Percentiles rank a stretch among this genome's conserved stretches.
Evolutionary conservation across 2,329 filamentous ascomycete species (phyloP).

Genomic region (Taxawa tesnikishii): DNA sequence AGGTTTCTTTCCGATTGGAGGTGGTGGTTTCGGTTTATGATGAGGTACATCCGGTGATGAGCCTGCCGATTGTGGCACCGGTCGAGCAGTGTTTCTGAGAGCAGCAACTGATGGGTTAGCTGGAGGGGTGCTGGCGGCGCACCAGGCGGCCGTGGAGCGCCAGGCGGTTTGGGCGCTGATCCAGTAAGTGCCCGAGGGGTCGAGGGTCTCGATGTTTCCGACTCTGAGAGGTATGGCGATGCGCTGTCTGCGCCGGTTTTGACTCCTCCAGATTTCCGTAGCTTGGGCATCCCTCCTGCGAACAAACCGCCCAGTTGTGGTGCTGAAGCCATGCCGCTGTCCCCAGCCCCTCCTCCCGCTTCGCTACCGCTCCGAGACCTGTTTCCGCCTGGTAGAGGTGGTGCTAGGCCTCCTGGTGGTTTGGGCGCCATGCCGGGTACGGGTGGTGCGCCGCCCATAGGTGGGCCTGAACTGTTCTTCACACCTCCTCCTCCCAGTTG

Average conservation of each 20-base stretch:
- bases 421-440: constrained; percentile 54
- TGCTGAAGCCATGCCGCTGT: constrained; percentile 41
- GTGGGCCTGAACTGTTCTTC: constrained; percentile 44
- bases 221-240: constrained; percentile 68
- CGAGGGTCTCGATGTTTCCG: too few relatives aligned
- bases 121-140: constrained; percentile 43
- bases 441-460: constrained; percentile 66
- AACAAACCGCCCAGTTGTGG: constrained; percentile 83
- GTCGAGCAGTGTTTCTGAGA: constrained; percentile 34
- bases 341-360: constrained; percentile 31
- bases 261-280: constrained; percentile 70
- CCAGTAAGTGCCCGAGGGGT: constrained; percentile 28
- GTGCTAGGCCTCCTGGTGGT: constrained; percentile 54
- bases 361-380: constrained; percentile 79
- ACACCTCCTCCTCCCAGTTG: constrained; percentile 45
- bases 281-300: constrained; percentile 87
- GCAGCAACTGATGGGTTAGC: constrained; percentile 44
- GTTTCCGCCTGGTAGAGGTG: constrained; percentile 53
- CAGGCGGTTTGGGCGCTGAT: constrained; percentile 16
- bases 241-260: constrained; percentile 48
- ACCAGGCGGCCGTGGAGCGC: constrained; percentile 26
- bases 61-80: constrained; percentile 48
- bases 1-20: constrained; percentile 66
- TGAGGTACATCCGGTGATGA: constrained; percentile 40
- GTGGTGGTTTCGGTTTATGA: constrained; percentile 55